Evolutionary conservation across 495 filamentous ascomycete genomes (phyloP).

Genomic region (Podospora fimiseda): DNA sequence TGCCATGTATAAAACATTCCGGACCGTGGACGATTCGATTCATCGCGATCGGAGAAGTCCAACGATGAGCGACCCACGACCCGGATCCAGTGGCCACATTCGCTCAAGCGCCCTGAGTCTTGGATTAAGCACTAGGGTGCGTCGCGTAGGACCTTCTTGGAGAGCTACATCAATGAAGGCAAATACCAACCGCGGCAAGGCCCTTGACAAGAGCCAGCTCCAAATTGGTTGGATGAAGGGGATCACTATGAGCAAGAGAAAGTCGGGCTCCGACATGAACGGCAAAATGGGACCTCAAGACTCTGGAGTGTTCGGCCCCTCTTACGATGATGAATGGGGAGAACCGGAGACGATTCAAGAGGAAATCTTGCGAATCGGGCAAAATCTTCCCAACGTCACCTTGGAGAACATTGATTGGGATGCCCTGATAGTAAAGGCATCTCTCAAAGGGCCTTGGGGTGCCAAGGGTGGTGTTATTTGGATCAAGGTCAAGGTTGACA

Average conservation of each 20-base stretch:
- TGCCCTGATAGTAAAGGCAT: conserved; percentile 62
- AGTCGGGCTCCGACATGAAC: conserved; percentile 28
- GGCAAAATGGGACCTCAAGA: conserved; percentile 34
- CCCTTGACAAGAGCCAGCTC: conserved; percentile 50
- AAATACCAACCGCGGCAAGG: conserved; percentile 48
- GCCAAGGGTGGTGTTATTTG: conserved; percentile 61
- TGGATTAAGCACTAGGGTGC: conserved; percentile 38
- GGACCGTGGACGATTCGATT: conserved; percentile 51
- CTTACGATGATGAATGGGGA: conserved; percentile 57
- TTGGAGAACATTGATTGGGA: conserved; percentile 85
- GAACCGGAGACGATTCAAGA: conserved; percentile 74
- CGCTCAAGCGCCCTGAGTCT: conserved; percentile 39
- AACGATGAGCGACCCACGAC: conserved; percentile 47
- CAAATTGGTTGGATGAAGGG: conserved; percentile 92
- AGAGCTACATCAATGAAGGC: conserved; percentile 58
- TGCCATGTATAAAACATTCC: conserved; percentile 80
- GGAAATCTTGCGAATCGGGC: conserved; percentile 78
- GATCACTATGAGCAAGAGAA: conserved; percentile 69
- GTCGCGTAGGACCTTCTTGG: conserved; percentile 35
- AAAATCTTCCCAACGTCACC: conserved; percentile 73
- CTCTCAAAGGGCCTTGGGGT: conserved; percentile 85
- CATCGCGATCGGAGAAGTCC: conserved; percentile 36
- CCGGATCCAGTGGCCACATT: conserved; percentile 33
- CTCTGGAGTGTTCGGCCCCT: conserved; percentile 38
- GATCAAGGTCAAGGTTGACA: conserved; percentile 71